phyloP scores from a whole-genome alignment of 345 rosid genomes.

The Microcos paniculata region DNA sequence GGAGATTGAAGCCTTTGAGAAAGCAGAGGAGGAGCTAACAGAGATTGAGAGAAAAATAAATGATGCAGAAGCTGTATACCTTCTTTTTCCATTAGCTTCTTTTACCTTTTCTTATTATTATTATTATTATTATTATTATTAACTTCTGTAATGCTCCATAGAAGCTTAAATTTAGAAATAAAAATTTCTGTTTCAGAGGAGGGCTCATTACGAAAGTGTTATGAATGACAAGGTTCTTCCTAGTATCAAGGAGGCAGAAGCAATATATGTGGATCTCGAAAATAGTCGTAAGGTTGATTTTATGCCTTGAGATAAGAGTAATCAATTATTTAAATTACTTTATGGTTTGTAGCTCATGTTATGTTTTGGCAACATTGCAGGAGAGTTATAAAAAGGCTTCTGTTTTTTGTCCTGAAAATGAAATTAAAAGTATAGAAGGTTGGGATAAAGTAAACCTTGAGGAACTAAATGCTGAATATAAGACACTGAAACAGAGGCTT shows the following conservation, averaged over 20 bases:
- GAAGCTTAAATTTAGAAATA: conserved; percentile 21
- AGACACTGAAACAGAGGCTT: conserved; percentile 68
- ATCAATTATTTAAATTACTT: conserved; percentile 4
- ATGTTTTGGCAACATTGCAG: conserved; percentile 40
- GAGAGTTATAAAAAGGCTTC: conserved; percentile 86
- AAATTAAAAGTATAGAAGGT: conserved; percentile 73
- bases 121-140: too few relatives aligned
- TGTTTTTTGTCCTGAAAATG: conserved; percentile 86
- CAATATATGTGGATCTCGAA: conserved; percentile 51
- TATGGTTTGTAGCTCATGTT: background rate
- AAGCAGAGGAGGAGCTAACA: conserved; percentile 75
- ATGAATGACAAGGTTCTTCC: conserved; percentile 75
- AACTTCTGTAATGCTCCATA: background rate
- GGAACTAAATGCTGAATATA: conserved; percentile 74
- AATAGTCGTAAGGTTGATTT: conserved; percentile 51
- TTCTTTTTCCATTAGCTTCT: conserved; percentile 13
- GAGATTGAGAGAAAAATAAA: conserved; percentile 62
- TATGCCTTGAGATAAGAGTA: conserved; percentile 2
- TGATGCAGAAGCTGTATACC: conserved; percentile 53
- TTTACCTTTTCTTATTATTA: background rate
- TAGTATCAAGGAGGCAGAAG: conserved; percentile 68
- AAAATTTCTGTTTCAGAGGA: conserved; percentile 51
- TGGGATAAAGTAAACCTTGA: conserved; percentile 81
- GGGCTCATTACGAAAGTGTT: conserved; percentile 66
- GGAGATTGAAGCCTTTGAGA: conserved; percentile 68